Evolutionary conservation across 139 green algal genomes (phyloP), one percentile per base, ranked within the genome.

Genomic region (Cymbomonas tetramitiformis): DNA sequence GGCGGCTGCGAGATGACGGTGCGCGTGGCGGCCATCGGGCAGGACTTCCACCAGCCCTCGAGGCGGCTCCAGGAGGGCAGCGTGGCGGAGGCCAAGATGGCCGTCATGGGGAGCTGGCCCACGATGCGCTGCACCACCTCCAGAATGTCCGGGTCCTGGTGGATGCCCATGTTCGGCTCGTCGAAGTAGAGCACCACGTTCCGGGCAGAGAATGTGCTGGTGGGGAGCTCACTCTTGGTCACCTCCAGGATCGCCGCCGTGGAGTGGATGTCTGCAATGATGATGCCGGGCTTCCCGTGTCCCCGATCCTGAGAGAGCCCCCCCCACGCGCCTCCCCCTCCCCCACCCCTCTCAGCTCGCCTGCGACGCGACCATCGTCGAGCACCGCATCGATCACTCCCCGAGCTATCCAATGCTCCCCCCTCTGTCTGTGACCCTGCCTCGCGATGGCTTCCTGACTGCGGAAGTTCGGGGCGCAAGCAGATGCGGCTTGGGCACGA

Each of bases 111-210:
- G 24, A 67, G 62, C 29, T 61, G 30, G 0, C 29, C 5, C 59
- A 75, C 56, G 40, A 79, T 74, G 19, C 24, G 30, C 6, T 24
- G 26, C 5, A 70, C 58, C 29, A 59, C 58, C 1, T 19, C 21
- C 8, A 56, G 46, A 31, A 70, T 40, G 34, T 60, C 54, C 0
- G 51, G 43, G 57, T 75, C 62, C 24, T 75, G 61, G 55, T 75
- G 66, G 24, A 79, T 60, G 0, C 67, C 67, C 72, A 76, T 75
- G 64, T 76, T 76, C 46, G 72, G 72, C 57, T 79, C 72, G 58
- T 75, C 71, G 54, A 73, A 63, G 54, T 73, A 75, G 34, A 79
- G 54, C 47, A 72, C 19, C 26, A 67, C 31, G 12, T 67, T 67
- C 4, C 26, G 38, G 12, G 29, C 8, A 38, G 58, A 38, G 38